Conservation (phyloP, 2,329 filamentous ascomycete genomes). For the Talaromyces atroroseus region DNA sequence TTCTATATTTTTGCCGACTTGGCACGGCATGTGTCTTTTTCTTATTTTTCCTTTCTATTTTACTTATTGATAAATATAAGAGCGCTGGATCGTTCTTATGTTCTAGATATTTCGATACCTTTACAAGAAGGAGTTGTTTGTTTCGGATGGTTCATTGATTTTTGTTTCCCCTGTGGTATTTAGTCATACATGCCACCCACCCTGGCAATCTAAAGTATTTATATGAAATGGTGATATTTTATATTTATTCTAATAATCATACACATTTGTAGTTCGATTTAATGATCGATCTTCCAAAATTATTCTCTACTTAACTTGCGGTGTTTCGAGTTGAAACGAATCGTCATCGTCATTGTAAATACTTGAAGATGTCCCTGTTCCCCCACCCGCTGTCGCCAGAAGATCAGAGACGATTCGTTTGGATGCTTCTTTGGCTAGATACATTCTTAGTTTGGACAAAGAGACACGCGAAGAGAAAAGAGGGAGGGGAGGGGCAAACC, state of each 20-base stretch:
- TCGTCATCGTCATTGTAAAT: slow-evolving; percentile 1
- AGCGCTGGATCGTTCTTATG: background rate
- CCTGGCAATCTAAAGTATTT: too few species aligned
- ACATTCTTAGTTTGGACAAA: background rate
- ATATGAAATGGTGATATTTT: too few species aligned
- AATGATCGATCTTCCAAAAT: too few species aligned
- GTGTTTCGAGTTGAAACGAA: background rate
- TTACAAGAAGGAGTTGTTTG: background rate
- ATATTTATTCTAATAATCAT: slow-evolving; percentile 21
- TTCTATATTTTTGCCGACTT: background rate
- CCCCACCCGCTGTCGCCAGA: slow-evolving; percentile 39
- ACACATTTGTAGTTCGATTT: too few species aligned
- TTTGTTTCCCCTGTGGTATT: slow-evolving; percentile 8
- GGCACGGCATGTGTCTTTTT: background rate
- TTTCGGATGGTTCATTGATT: background rate
- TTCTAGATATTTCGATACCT: background rate
- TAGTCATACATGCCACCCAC: too few species aligned
- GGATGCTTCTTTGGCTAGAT: slow-evolving; percentile 44
- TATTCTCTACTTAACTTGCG: too few species aligned
- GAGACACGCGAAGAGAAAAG: background rate
- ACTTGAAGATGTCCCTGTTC: slow-evolving; percentile 26
- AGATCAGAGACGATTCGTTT: slow-evolving; percentile 46
- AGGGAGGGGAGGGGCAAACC: slow-evolving; percentile 27
- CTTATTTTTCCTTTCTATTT: background rate
- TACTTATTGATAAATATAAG: background rate